Conservation (phyloP, 1,284 basidiomycete genomes). For the Cryptococcus floricola region DNA sequence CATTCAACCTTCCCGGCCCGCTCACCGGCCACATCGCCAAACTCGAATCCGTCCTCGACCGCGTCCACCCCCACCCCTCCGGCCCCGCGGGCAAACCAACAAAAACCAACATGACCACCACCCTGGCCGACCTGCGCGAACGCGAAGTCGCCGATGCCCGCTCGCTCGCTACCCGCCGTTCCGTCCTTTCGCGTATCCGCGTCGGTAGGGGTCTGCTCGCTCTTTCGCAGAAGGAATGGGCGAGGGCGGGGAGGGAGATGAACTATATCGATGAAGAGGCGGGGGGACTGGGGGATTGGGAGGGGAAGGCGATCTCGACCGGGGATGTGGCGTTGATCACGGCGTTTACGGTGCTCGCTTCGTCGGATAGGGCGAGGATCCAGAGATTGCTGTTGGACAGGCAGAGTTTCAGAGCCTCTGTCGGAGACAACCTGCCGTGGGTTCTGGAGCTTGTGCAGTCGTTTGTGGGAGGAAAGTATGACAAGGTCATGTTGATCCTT, state of each 20-base stretch:
- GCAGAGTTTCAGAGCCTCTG: conserved; percentile 26
- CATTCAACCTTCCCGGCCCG: conserved; percentile 29
- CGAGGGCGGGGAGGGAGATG: conserved; percentile 29
- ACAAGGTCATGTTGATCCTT: conserved; percentile 26
- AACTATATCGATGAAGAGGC: conserved; percentile 30
- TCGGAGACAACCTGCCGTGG: conserved; percentile 37
- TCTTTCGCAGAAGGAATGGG: conserved; percentile 22
- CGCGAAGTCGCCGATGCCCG: conserved; percentile 24
- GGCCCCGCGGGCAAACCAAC: neutral
- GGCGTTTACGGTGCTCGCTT: conserved; percentile 32
- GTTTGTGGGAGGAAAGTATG: conserved; percentile 39
- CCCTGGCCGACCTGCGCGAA: conserved; percentile 32
- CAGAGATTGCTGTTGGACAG: conserved; percentile 30
- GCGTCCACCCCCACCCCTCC: conserved; percentile 27
- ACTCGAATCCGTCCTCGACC: conserved; percentile 36
- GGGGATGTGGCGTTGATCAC: conserved; percentile 34
- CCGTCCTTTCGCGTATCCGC: conserved; percentile 27
- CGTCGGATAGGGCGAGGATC: conserved; percentile 25
- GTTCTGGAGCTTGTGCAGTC: conserved; percentile 34
- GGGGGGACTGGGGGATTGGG: conserved; percentile 40
- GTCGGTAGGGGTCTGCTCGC: conserved; percentile 33
- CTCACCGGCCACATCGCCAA: conserved; percentile 39
- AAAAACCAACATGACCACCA: conserved; percentile 23
- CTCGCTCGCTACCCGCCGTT: conserved; percentile 16
- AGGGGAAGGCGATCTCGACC: conserved; percentile 37